Conservation (phyloP, 2,329 filamentous ascomycete genomes). For the Aphanocladium album region DNA sequence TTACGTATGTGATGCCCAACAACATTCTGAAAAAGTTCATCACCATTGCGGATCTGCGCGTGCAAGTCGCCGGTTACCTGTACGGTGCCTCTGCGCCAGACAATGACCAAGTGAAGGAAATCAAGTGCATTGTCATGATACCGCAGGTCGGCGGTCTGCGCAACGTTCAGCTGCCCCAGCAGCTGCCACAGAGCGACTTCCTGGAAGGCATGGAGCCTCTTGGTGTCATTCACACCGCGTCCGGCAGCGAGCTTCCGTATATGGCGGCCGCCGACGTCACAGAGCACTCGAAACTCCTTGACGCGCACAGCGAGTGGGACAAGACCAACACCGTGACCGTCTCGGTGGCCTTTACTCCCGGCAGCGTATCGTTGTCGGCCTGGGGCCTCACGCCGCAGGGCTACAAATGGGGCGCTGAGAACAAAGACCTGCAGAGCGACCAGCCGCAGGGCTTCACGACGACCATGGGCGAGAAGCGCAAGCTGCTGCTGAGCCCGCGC, state of each 20-base stretch:
- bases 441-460: slow-evolving; percentile 92
- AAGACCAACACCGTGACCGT: slow-evolving; percentile 88
- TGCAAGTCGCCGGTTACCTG: slow-evolving; percentile 93
- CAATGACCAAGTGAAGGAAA: slow-evolving; percentile 95
- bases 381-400: slow-evolving; percentile 90
- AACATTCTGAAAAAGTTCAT: slow-evolving; percentile 98
- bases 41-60: slow-evolving; percentile 89
- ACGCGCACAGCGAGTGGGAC: slow-evolving; percentile 62
- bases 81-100: slow-evolving; percentile 91
- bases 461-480: slow-evolving; percentile 90
- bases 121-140: slow-evolving; percentile 94
- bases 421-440: slow-evolving; percentile 87
- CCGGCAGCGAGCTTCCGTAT: slow-evolving; percentile 90
- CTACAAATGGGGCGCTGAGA: slow-evolving; percentile 96
- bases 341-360: slow-evolving; percentile 93
- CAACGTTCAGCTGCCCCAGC: slow-evolving; percentile 83
- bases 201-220: slow-evolving; percentile 82
- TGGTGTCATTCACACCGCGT: slow-evolving; percentile 91
- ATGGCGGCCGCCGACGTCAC: slow-evolving; percentile 96
- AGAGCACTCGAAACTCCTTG: slow-evolving; percentile 85
- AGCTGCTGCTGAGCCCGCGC: slow-evolving; percentile 85
- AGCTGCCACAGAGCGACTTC: slow-evolving; percentile 88
- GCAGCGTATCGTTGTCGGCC: slow-evolving; percentile 88
- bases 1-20: slow-evolving; percentile 98
- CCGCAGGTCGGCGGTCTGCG: slow-evolving; percentile 93